Evolutionary conservation across 1,284 basidiomycete species (phyloP).

Genomic region (Coniferiporia sulphurascens): DNA sequence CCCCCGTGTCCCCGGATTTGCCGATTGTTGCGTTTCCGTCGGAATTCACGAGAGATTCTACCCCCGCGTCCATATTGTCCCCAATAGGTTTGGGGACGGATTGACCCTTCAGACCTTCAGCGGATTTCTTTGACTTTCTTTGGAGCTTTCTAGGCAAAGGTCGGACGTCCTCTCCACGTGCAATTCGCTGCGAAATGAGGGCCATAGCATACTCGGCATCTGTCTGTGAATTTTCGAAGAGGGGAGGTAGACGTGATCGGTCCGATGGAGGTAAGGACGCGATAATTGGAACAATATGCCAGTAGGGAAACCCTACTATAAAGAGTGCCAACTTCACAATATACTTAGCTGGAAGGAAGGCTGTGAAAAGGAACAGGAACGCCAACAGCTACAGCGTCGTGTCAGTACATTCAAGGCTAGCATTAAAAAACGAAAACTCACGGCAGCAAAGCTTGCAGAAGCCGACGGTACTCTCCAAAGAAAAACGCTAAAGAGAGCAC

Average conservation of each 20-base stretch:
- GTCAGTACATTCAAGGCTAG: background rate
- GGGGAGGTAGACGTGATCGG: slow-evolving; percentile 41
- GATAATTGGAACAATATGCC: slow-evolving; percentile 59
- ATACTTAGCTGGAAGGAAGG: slow-evolving; percentile 45
- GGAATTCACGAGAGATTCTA: slow-evolving; percentile 14
- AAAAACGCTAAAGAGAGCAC: slow-evolving; percentile 41
- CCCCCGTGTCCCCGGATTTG: slow-evolving; percentile 12
- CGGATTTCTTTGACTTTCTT: slow-evolving; percentile 11
- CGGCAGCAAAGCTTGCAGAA: slow-evolving; percentile 44
- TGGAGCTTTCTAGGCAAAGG: slow-evolving; percentile 23
- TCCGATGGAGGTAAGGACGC: slow-evolving; percentile 44
- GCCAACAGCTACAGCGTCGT: slow-evolving; percentile 29
- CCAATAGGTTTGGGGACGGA: background rate
- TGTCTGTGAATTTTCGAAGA: slow-evolving; percentile 50
- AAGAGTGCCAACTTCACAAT: slow-evolving; percentile 45
- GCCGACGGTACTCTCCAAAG: slow-evolving; percentile 54
- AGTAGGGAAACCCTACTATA: slow-evolving; percentile 47
- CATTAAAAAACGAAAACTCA: slow-evolving; percentile 27
- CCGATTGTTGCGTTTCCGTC: background rate
- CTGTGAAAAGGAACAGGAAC: slow-evolving; percentile 35
- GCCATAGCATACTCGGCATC: slow-evolving; percentile 67
- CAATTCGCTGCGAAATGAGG: slow-evolving; percentile 55
- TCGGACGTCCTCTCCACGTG: slow-evolving; percentile 44
- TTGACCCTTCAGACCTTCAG: slow-evolving; percentile 18
- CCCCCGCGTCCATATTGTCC: background rate